phyloP scores from a whole-genome alignment of 1,139 yeast species.

The Wickerhamomyces sp. region DNA sequence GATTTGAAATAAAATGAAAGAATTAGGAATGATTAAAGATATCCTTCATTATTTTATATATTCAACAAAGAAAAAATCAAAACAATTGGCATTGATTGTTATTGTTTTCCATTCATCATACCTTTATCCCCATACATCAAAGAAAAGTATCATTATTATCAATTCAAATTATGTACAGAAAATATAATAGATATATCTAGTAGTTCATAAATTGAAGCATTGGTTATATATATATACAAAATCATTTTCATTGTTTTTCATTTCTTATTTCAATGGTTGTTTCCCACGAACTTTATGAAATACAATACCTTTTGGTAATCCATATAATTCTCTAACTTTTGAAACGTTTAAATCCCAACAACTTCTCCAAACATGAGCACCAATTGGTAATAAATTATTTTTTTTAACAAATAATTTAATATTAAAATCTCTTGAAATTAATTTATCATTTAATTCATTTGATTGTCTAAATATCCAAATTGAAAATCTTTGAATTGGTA shows the following conservation, averaged over 20 bases:
- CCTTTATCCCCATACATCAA: not conserved
- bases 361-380: conserved; percentile 92
- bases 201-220: not conserved
- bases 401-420: conserved; percentile 61
- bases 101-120: too few relatives aligned
- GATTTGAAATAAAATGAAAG: too few relatives aligned
- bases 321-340: conserved; percentile 62
- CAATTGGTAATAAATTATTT: conserved; percentile 63
- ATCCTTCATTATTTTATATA: too few relatives aligned
- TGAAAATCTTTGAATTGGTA: conserved; percentile 75
- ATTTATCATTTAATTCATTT: conserved; percentile 21
- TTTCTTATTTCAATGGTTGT: conserved; percentile 12
- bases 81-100: too few relatives aligned
- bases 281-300: conserved; percentile 49
- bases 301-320: conserved; percentile 69
- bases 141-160: too few relatives aligned
- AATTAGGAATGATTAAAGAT: too few relatives aligned
- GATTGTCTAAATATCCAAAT: conserved; percentile 88
- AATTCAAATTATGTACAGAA: too few relatives aligned
- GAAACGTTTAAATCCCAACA: conserved; percentile 74
- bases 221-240: not conserved
- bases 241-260: too few relatives aligned
- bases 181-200: too few relatives aligned
- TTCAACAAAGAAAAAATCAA: too few relatives aligned
- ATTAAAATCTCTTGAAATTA: conserved; percentile 46